Conservation (phyloP, 352 stramenopile species). For the Globisporangium nagaii region DNA sequence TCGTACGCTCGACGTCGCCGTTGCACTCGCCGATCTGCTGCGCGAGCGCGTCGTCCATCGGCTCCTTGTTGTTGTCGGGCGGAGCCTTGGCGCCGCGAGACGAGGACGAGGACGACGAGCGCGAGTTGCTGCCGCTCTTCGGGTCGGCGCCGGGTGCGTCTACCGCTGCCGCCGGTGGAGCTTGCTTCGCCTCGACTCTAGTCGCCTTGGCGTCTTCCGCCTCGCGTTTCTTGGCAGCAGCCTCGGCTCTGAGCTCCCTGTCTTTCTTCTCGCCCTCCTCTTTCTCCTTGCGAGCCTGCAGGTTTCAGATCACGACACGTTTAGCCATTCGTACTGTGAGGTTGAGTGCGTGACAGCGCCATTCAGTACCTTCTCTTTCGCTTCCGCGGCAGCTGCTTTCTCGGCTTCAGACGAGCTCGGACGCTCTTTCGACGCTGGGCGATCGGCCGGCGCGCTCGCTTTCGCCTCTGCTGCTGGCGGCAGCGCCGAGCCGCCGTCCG, state of each 20-base stretch:
- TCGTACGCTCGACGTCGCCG: conserved; percentile 67
- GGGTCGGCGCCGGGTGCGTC: conserved; percentile 16
- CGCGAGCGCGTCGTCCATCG: conserved; percentile 37
- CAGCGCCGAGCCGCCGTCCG: conserved; percentile 30
- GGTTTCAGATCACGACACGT: no score
- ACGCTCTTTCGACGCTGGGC: conserved; percentile 40
- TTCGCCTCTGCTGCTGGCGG: conserved; percentile 19
- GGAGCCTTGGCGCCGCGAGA: conserved; percentile 22
- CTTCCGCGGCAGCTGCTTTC: conserved; percentile 37
- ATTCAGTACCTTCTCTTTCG: conserved; percentile 51
- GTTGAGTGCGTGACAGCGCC: no score
- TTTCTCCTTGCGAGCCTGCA: conserved; percentile 26
- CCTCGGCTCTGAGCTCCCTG: conserved; percentile 24
- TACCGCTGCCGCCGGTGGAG: not conserved
- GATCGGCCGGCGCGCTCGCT: conserved; percentile 9
- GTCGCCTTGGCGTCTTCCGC: conserved; percentile 1
- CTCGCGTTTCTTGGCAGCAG: conserved; percentile 17
- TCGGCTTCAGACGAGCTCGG: conserved; percentile 24
- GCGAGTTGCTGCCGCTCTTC: conserved; percentile 26
- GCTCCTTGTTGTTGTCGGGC: conserved; percentile 46
- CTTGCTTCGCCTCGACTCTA: conserved; percentile 14
- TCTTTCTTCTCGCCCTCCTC: conserved; percentile 24
- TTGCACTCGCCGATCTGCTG: conserved; percentile 70
- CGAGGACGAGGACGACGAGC: conserved; percentile 19
- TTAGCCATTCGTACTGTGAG: no score